Base-by-base conservation (phyloP, 192 early-diverging fungal species). In the Coemansia sp. region DNA sequence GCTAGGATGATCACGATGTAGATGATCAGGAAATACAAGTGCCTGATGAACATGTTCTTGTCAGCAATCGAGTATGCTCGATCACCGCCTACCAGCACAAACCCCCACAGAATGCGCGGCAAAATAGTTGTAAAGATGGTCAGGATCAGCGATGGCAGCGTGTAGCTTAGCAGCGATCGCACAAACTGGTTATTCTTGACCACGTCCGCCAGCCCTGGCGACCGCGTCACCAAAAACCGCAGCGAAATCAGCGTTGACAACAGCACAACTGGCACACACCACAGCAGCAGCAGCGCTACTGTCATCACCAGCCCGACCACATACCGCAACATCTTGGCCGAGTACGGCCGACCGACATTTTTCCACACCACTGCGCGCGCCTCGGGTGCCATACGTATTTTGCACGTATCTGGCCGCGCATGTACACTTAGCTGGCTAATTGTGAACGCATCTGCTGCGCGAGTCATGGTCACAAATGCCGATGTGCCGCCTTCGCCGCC, bases 1-100 rank as follows among this genome's bases (percentile, higher is more conserved):
- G 87, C 87, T 35, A 92, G 86, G n/a, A 92, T 82, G 7, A 93
- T 66, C 24, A 93, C 66, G 9, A 90, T 85, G 78, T 91, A 92
- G 71, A 91, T 82, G 12, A 93, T 67, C 58, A 90, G 75, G 56
- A 91, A 92, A 59, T 87, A 87, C 48, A 90, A 85, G 57, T 88
- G 83, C 55, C 89, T 84, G 69, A 82, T 77, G 27, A 82, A 76
- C 45, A 86, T 81, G 50, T 78, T 75, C 55, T 69, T 70, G 32
- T 82, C 80, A 8, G 73, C 79, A 15, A 62, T 55, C 4, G 60
- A 66, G 29, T 45, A 79, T 15, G 75, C 69, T 23, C 75, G 82
- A 53, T 76, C 73, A 48, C 69, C 84, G 56, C 73, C 78, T 19
- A 72, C 63, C 6, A 71, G 60, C 39, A 74, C 82, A 56, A 70